Evolutionary conservation across 2,329 filamentous ascomycete species (phyloP).

Genomic region (Capronia americana): DNA sequence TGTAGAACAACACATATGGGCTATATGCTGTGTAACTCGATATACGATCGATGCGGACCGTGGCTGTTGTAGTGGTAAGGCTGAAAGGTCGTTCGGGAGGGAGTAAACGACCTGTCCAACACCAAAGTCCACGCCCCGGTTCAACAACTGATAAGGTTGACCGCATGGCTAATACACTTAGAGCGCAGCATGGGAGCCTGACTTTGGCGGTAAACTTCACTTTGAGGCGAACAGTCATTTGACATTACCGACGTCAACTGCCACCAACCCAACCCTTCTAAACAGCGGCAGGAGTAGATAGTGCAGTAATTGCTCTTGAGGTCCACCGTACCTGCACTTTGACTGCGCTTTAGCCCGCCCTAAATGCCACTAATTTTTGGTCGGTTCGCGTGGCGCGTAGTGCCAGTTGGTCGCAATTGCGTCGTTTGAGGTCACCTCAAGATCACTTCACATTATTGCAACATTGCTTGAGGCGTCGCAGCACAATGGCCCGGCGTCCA

Average conservation of each 20-base stretch:
- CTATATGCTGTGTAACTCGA: conserved; percentile 11
- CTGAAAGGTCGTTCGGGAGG: conserved; percentile 1
- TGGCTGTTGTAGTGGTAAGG: neutral
- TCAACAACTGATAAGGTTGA: neutral
- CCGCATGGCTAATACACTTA: no score
- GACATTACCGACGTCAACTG: neutral
- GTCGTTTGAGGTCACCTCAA: neutral
- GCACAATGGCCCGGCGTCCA: conserved; percentile 52
- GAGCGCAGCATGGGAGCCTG: neutral
- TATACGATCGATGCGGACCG: neutral
- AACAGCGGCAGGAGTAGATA: neutral
- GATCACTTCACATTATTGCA: neutral
- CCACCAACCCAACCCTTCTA: neutral
- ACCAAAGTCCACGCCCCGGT: neutral
- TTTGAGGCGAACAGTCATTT: neutral
- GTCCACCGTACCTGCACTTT: conserved; percentile 12
- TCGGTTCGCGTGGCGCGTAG: conserved; percentile 12
- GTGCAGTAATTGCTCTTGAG: neutral
- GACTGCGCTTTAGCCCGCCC: neutral
- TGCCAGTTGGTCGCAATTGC: neutral
- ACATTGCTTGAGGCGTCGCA: neutral
- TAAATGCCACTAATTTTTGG: neutral
- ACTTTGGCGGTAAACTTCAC: neutral
- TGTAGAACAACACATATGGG: conserved; percentile 7
- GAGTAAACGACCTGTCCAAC: conserved; percentile 3